Percentiles rank a stretch among this genome's conserved stretches.
Evolutionary conservation across 305 asterid genomes (phyloP).

Genomic region (Fraxinus xanthoxyloides): DNA sequence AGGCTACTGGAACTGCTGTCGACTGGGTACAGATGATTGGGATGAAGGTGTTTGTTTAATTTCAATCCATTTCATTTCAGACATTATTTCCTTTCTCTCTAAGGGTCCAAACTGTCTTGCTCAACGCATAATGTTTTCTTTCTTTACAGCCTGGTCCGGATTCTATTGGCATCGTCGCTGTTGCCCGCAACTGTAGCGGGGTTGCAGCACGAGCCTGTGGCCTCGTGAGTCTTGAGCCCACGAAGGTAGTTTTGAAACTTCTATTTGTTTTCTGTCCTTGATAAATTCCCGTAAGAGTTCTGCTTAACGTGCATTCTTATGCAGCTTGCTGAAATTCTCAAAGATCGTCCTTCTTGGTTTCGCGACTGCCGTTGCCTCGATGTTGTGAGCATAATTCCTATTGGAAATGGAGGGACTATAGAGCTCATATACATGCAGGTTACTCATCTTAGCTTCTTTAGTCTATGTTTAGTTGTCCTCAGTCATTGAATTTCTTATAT

Average conservation of each 20-base stretch:
- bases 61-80: not conserved
- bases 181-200: constrained; percentile 95
- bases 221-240: constrained; percentile 98
- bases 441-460: constrained; percentile 1
- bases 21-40: constrained; percentile 99
- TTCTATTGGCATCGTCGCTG: constrained; percentile 98
- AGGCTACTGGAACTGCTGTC: constrained; percentile 99
- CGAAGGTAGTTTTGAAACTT: constrained; percentile 51
- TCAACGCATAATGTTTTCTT: not conserved
- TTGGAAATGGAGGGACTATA: constrained; percentile 92
- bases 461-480: not conserved
- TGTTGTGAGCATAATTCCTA: constrained; percentile 68
- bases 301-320: not conserved
- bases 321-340: constrained; percentile 89
- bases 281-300: not conserved
- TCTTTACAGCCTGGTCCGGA: constrained; percentile 98
- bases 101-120: not conserved
- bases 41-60: constrained; percentile 68
- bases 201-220: constrained; percentile 99
- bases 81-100: not conserved
- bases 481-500: not conserved
- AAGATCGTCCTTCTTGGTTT: constrained; percentile 96
- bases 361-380: constrained; percentile 87
- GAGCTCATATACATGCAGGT: constrained; percentile 97
- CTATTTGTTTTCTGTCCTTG: not conserved